Evolutionary conservation across 306 rosid genomes (phyloP).

Genomic region (Urtica urens): DNA sequence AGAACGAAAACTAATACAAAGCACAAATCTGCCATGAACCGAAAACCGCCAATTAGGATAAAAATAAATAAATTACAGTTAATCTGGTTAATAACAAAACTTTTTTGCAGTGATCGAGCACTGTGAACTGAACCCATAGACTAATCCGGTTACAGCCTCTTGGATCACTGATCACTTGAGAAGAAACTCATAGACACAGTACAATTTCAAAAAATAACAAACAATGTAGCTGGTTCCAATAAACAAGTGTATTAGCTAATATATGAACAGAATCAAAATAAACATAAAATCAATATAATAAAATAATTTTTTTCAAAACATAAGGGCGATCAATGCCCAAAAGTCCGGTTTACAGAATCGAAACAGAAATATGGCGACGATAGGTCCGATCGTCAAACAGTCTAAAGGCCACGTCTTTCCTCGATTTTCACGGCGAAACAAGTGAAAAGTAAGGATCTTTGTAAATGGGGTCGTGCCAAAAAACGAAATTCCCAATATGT

Average conservation of each 20-base stretch:
- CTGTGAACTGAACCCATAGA: too few relatives aligned
- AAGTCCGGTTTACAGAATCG: slow-evolving; percentile 7
- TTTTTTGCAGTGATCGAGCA: too few relatives aligned
- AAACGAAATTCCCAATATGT: not conserved
- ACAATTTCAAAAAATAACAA: too few relatives aligned
- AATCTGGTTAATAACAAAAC: too few relatives aligned
- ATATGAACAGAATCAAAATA: not conserved
- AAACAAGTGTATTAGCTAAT: too few relatives aligned
- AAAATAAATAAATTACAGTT: not conserved
- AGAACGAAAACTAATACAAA: slow-evolving; percentile 1
- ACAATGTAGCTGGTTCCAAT: too few relatives aligned
- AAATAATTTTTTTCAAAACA: not conserved
- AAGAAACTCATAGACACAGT: too few relatives aligned
- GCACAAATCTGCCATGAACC: not conserved
- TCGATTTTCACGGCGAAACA: not conserved
- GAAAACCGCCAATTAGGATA: not conserved
- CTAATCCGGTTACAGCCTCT: too few relatives aligned
- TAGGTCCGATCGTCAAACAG: slow-evolving; percentile 1
- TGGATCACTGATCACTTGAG: too few relatives aligned
- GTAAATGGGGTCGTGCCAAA: slow-evolving; percentile 1
- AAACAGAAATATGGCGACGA: not conserved
- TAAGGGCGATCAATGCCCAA: slow-evolving; percentile 9
- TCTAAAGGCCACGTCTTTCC: not conserved
- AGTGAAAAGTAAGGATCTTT: not conserved
- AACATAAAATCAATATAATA: not conserved